phyloP scores from a whole-genome alignment of 2,329 filamentous ascomycete species.

The Penicillium sp. region DNA sequence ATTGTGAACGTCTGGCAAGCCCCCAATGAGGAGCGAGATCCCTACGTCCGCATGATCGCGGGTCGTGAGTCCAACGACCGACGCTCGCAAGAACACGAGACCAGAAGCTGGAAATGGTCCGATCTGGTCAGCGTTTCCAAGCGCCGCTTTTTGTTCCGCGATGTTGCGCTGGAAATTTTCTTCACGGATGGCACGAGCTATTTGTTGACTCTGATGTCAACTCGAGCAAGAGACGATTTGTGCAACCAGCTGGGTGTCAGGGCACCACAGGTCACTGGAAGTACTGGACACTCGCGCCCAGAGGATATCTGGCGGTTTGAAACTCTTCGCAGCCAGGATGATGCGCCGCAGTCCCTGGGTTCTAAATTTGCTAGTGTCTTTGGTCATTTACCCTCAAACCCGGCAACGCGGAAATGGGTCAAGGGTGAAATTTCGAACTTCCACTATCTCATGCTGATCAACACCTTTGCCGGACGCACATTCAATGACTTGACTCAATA shows the following conservation, averaged over 20 bases:
- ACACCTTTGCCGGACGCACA: slow-evolving; percentile 93
- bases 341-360: slow-evolving; percentile 68
- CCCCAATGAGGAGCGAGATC: slow-evolving; percentile 86
- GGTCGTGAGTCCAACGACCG: slow-evolving; percentile 67
- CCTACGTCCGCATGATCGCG: slow-evolving; percentile 91
- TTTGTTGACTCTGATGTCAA: slow-evolving; percentile 79
- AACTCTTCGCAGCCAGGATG: slow-evolving; percentile 69
- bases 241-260: slow-evolving; percentile 74
- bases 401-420: slow-evolving; percentile 85
- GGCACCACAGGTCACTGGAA: slow-evolving; percentile 75
- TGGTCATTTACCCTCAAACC: slow-evolving; percentile 76
- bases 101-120: slow-evolving; percentile 88
- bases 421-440: slow-evolving; percentile 97
- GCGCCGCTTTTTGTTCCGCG: slow-evolving; percentile 88
- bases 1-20: slow-evolving; percentile 97
- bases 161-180: slow-evolving; percentile 96
- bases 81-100: slow-evolving; percentile 71
- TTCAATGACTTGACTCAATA: slow-evolving; percentile 99
- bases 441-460: slow-evolving; percentile 97
- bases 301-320: slow-evolving; percentile 94
- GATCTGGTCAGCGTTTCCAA: slow-evolving; percentile 96
- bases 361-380: slow-evolving; percentile 93
- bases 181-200: slow-evolving; percentile 97
- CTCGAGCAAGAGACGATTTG: slow-evolving; percentile 73
- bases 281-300: slow-evolving; percentile 68